Percentiles rank a stretch among this genome's conserved stretches.
phyloP scores from a whole-genome alignment of 202 grass and related monocot genomes.

The Hordeum pubiflorum region DNA sequence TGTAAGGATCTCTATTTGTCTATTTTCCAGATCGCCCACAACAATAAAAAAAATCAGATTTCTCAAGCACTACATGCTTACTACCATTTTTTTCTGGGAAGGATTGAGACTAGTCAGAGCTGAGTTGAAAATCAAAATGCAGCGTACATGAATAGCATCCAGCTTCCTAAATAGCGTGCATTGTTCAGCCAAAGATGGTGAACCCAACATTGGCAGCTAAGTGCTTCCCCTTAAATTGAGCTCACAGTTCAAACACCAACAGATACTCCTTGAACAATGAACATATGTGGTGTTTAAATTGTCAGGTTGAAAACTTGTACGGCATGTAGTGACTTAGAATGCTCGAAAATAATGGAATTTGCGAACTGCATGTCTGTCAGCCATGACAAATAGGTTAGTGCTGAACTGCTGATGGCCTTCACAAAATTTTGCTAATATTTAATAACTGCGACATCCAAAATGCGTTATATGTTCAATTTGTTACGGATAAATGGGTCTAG shows the following conservation, averaged over 20 bases:
- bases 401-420: not conserved
- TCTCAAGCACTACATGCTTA: not conserved
- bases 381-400: not conserved
- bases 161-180: not conserved
- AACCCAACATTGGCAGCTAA: not conserved
- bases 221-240: not conserved
- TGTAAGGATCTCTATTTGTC: not conserved
- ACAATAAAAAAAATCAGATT: not conserved
- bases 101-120: not conserved
- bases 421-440: not conserved
- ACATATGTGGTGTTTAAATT: not conserved
- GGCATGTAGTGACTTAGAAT: not conserved
- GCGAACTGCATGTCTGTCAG: not conserved
- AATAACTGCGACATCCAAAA: not conserved
- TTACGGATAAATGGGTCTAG: not conserved
- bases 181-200: not conserved
- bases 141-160: not conserved
- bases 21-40: not conserved
- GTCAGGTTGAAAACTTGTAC: not conserved
- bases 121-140: conserved; percentile 12
- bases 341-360: not conserved
- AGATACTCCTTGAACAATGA: not conserved
- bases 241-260: not conserved
- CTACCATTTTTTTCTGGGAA: not conserved
- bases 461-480: not conserved